phyloP scores from a whole-genome alignment of 441 rosid genomes.

The Viola pubescens region DNA sequence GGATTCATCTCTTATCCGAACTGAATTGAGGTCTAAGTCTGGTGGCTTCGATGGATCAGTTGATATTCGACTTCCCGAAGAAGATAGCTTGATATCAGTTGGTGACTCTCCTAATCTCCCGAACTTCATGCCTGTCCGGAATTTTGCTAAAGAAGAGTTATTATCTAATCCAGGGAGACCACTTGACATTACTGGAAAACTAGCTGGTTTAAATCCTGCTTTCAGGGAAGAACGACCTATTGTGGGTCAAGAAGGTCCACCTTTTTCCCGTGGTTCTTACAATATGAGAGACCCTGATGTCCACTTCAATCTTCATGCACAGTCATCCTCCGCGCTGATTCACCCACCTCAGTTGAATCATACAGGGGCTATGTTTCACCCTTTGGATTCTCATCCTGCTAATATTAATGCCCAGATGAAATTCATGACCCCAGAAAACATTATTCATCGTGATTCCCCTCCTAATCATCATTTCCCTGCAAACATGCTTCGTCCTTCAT shows the following conservation, averaged over 20 bases:
- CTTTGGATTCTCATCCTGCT: constrained; percentile 55
- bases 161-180: constrained; percentile 30
- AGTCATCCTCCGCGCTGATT: constrained; percentile 42
- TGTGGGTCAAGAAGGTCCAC: constrained; percentile 43
- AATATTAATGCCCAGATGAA: constrained; percentile 54
- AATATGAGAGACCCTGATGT: constrained; percentile 42
- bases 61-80: constrained; percentile 47
- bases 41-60: constrained; percentile 29
- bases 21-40: constrained; percentile 40
- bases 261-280: constrained; percentile 42
- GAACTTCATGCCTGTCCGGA: constrained; percentile 31
- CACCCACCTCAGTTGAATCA: constrained; percentile 48
- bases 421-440: constrained; percentile 44
- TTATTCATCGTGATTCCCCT: constrained; percentile 43
- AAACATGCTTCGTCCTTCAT: constrained; percentile 55
- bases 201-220: constrained; percentile 49
- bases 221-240: constrained; percentile 50
- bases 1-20: constrained; percentile 34
- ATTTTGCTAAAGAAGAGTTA: constrained; percentile 42
- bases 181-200: constrained; percentile 48
- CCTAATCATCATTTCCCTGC: constrained; percentile 52
- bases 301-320: constrained; percentile 33
- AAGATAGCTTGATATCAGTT: constrained; percentile 41
- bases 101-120: constrained; percentile 33
- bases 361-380: constrained; percentile 42